phyloP scores from a whole-genome alignment of 2,329 filamentous ascomycete genomes.

The Nothophoma quercina region DNA sequence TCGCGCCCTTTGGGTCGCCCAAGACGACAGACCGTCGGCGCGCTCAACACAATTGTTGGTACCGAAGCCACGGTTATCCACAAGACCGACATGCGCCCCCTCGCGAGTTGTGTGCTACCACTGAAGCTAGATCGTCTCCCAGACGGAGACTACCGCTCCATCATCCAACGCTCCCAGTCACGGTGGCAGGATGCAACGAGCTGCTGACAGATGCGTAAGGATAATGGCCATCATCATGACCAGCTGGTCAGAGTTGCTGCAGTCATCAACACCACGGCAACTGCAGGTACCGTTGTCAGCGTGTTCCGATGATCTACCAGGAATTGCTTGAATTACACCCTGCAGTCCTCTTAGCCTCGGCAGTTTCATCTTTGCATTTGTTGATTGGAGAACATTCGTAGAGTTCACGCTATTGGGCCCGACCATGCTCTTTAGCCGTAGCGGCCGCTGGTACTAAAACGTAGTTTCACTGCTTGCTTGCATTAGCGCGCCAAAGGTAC shows the following conservation, averaged over 20 bases:
- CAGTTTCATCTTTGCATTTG: not conserved
- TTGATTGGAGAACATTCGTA: not conserved
- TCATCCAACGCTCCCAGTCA: not conserved
- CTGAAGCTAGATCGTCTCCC: not conserved
- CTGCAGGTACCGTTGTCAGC: constrained; percentile 2
- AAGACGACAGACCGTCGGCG: not conserved
- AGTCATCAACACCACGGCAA: not conserved
- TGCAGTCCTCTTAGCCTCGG: not conserved
- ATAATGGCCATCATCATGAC: not conserved
- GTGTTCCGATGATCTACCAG: not conserved
- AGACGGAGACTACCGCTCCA: not conserved
- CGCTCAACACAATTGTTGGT: not conserved
- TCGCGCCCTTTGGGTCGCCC: not conserved
- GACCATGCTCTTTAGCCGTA: not conserved
- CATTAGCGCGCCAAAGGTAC: not conserved
- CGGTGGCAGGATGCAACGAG: not conserved
- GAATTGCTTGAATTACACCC: not conserved
- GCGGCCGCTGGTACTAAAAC: not conserved
- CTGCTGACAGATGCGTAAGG: not conserved
- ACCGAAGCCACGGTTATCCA: not conserved
- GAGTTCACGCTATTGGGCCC: not conserved
- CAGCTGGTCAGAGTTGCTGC: not conserved
- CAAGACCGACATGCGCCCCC: not conserved
- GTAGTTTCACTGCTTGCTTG: not conserved
- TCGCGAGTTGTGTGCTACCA: not conserved